Base-by-base conservation (phyloP, 2,329 filamentous ascomycete genomes). In the Epichloe gansuensis region DNA sequence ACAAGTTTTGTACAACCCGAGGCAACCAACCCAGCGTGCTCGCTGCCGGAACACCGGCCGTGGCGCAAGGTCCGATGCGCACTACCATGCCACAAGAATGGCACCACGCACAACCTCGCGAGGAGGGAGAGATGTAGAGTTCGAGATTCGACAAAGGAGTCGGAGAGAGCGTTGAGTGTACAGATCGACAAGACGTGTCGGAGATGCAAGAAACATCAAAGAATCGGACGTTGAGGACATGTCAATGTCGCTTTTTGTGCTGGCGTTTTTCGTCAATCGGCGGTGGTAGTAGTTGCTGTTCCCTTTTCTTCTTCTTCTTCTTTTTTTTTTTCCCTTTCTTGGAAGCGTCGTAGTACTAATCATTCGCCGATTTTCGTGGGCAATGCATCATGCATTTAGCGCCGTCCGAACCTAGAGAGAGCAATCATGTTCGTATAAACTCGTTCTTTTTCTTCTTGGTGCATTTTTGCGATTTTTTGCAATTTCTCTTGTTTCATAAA, bases 341-440 rank as follows among this genome's bases (percentile, higher is more conserved):
- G 41, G 35, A 27, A 38, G 13, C 31, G 17, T 39, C 38, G 40
- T 48, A 36, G 36, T 27, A 54, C 54, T 59, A 51, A 54, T 59
- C 56, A 55, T 63, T 57, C 51, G 56, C 59, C 55, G 45, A 47
- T 13, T 13, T 21, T 47, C 31, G 21, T 17, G 47, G 44, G 47
- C 55, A 53, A 47, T 49, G 40, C 46, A n/a, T 39, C 15, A 44
- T 45, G 52, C 41, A 38, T 64, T 82, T 89, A 95, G 86, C 89
- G 88, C 75, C 89, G 87, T 77, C 89, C 88, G 84, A 95, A 95
- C 85, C 89, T 95, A 87, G 77, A 88, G 81, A 86, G 81, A 76
- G 73, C 75, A 78, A 78, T 58, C 49, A 60, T 56, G 78, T 83
- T 87, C 75, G 84, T 76, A 84, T 81, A 59, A 58, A 61, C 55